Evolutionary conservation across 306 rosid species (phyloP), one percentile per base, ranked within the genome.

Genomic region (Fragaria iinumae): DNA sequence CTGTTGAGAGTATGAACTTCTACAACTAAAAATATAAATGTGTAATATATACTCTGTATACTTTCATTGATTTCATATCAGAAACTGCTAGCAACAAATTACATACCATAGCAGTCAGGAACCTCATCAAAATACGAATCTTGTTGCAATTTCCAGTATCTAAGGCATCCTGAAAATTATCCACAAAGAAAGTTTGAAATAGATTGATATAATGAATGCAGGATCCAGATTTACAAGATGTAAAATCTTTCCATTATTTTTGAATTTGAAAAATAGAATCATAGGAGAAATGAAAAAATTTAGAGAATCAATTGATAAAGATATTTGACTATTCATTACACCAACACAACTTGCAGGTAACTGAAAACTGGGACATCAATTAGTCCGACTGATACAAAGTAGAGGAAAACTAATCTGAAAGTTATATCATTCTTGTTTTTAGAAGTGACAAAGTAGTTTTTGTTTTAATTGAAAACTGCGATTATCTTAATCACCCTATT

Each of bases 81-180:
- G 17, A 41, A 8, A 73, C 77, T 36, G 29, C 34, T 73, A 74
- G 68, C 43, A 74, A 77, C 48, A 77, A 63, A 64, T 63, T 76
- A 74, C 89, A 65, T 95, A 95, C 99, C 99, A 95, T 62, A 72
- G 77, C 91, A 76, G 97, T 90, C 84, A 95, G 73, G 75, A 95
- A 87, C 86, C 99, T 87, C 93, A 91, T 45, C 72, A 92, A 85
- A 80, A 88, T 85, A 57, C 99, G 99, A 81, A 89, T 81, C 80
- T 79, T 77, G 47, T 88, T 84, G 87, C 93, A 95, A 78, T 91
- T 82, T 87, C 91, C 97, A 77, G 88, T 83, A 81, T 90, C 84
- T 39, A 95, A 77, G 70, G 90, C 97, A 82, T 84, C 97, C 99
- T 95, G 89, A 73, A 64, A 23, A 81, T 25, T 50, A 78, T 75